phyloP scores from a whole-genome alignment of 352 stramenopile species.

The Phytophthora pseudosyringae region DNA sequence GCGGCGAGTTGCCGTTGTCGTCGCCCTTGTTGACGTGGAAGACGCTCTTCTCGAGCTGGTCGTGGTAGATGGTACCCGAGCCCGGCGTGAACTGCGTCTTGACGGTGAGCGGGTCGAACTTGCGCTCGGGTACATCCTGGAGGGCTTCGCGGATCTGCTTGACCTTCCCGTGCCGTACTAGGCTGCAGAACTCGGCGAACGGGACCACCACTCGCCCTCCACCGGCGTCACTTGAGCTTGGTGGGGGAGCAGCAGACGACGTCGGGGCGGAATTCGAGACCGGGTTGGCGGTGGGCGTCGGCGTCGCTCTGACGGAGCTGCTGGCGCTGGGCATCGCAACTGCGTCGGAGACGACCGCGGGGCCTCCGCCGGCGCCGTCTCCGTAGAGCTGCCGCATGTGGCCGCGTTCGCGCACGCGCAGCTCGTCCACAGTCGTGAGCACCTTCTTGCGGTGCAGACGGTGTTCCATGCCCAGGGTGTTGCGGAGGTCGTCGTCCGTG shows the following conservation, averaged over 20 bases:
- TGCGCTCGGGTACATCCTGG: slow-evolving; percentile 77
- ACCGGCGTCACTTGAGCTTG: slow-evolving; percentile 7
- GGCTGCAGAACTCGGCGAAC: slow-evolving; percentile 79
- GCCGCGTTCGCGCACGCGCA: slow-evolving; percentile 61
- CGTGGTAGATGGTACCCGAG: slow-evolving; percentile 92
- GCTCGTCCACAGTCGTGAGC: slow-evolving; percentile 84
- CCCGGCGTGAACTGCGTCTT: slow-evolving; percentile 74
- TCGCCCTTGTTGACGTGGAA: slow-evolving; percentile 92
- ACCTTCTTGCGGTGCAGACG: slow-evolving; percentile 97
- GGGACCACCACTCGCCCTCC: slow-evolving; percentile 51
- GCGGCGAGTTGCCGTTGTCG: slow-evolving; percentile 91
- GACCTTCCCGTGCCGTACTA: slow-evolving; percentile 88
- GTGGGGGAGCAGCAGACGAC: slow-evolving; percentile 4
- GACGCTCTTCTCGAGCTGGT: slow-evolving; percentile 88
- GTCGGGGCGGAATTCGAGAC: slow-evolving; percentile 2
- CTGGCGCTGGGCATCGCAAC: slow-evolving; percentile 1
- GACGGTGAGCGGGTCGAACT: slow-evolving; percentile 87
- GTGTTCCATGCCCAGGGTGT: slow-evolving; percentile 95
- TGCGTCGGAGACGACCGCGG: slow-evolving; percentile 14
- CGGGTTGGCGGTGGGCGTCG: neutral
- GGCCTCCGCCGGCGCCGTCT: neutral
- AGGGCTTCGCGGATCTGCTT: slow-evolving; percentile 91
- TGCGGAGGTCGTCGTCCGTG: slow-evolving; percentile 92
- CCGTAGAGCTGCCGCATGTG: slow-evolving; percentile 57
- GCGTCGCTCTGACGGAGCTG: slow-evolving; percentile 3